These are phyloP conservation scores for Chrysophaeum taylorii DNA, from an alignment of 352 stramenopile species.

Conservation along the genomic window DNA sequence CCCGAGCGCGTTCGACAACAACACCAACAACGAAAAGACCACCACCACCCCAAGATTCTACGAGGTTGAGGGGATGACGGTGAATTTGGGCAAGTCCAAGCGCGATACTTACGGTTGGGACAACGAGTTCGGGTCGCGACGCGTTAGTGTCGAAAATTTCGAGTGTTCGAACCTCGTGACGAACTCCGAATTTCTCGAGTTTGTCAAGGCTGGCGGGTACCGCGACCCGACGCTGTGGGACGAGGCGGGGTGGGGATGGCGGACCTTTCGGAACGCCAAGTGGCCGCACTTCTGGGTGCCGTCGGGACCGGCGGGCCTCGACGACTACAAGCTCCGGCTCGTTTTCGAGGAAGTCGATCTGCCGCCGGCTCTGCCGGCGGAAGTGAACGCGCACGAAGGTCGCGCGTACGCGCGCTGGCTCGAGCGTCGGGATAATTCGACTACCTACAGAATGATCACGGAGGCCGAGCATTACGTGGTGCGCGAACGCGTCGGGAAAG, in stretches of 20 bases:
- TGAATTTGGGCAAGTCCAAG: slow-evolving; percentile 74
- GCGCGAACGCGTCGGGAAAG: slow-evolving; percentile 42
- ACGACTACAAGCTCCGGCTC: slow-evolving; percentile 81
- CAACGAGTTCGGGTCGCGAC: slow-evolving; percentile 86
- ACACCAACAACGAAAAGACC: slow-evolving; percentile 25
- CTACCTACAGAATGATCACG: slow-evolving; percentile 70
- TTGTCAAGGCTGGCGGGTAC: slow-evolving; percentile 85
- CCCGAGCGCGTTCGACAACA: slow-evolving; percentile 36
- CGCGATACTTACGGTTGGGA: slow-evolving; percentile 92
- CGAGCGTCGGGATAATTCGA: slow-evolving; percentile 21
- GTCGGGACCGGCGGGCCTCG: slow-evolving; percentile 71
- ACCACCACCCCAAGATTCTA: slow-evolving; percentile 25
- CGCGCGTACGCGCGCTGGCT: slow-evolving; percentile 67
- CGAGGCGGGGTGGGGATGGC: slow-evolving; percentile 82
- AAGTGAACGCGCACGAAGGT: slow-evolving; percentile 90
- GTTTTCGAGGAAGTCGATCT: slow-evolving; percentile 77
- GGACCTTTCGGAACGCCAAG: slow-evolving; percentile 86
- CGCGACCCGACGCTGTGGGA: slow-evolving; percentile 71
- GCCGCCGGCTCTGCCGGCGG: slow-evolving; percentile 86
- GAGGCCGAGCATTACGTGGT: slow-evolving; percentile 82
- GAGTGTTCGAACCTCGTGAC: slow-evolving; percentile 76
- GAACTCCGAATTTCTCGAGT: slow-evolving; percentile 90
- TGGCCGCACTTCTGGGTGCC: slow-evolving; percentile 86
- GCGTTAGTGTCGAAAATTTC: slow-evolving; percentile 70
- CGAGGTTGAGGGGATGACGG: slow-evolving; percentile 47